Evolutionary conservation across 352 stramenopile genomes (phyloP).

Genomic region (Phytophthora ohioensis): DNA sequence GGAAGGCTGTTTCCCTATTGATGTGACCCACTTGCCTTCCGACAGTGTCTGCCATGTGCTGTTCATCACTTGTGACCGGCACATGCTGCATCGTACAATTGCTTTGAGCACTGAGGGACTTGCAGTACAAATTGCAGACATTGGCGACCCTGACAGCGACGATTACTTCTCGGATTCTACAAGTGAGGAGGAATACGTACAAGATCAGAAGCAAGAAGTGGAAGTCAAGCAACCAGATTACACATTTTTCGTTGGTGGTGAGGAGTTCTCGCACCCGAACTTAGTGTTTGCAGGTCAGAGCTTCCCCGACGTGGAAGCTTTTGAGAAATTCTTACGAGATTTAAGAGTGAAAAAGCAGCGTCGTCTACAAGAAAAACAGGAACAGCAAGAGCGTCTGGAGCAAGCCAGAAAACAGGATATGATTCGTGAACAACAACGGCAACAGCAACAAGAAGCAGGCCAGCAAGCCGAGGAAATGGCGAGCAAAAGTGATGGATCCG

Average conservation of each 20-base stretch:
- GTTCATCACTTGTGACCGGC: constrained; percentile 66
- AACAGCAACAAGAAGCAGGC: constrained; percentile 27
- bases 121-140: constrained; percentile 39
- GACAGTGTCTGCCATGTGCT: constrained; percentile 65
- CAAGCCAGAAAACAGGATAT: constrained; percentile 1
- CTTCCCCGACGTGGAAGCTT: constrained; percentile 59
- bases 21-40: constrained; percentile 51
- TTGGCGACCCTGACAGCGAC: constrained; percentile 34
- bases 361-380: constrained; percentile 15
- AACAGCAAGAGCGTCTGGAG: constrained; percentile 12
- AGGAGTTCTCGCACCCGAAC: constrained; percentile 67
- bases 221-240: constrained; percentile 39
- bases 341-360: constrained; percentile 43
- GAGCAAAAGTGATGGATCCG: constrained; percentile 2
- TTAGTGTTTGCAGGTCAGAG: constrained; percentile 52
- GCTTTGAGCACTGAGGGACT: constrained; percentile 64
- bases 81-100: constrained; percentile 67
- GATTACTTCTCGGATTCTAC: constrained; percentile 40
- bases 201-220: constrained; percentile 33
- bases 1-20: constrained; percentile 49
- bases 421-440: not conserved
- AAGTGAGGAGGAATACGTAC: constrained; percentile 24
- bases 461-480: constrained; percentile 23
- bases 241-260: constrained; percentile 60
- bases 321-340: constrained; percentile 61